Base-by-base conservation (phyloP, 1,139 yeast genomes). In the Yarrowia galli region DNA sequence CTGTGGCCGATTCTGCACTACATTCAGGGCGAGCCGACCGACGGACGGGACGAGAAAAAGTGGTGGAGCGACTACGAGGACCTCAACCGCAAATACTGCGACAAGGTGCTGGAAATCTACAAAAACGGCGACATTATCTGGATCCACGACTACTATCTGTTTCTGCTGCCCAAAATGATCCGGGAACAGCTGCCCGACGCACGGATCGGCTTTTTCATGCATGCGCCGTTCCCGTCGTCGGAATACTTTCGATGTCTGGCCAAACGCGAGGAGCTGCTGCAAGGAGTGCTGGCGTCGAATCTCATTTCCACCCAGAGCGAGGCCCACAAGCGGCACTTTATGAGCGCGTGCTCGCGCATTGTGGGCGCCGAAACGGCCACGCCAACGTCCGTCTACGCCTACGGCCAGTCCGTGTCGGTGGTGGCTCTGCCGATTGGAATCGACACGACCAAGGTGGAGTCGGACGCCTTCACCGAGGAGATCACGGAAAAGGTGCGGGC, bases 1-100 rank as follows among this genome's bases (percentile, higher is more conserved):
- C 81, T 96, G 58, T 96, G 99, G 98, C 97, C 98, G 1, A 89
- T 92, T 3, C 87, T 93, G 78, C 99, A 96, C 77, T 95, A 95
- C 79, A 91, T 93, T 76, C 90, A 91, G 78, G 89, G 88, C 67
- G 80, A 84, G 46, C 84, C 87, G 3, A 85, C 87, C 53, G 89
- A 89, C 75, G 95, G 95, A 1, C 82, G 82, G 68, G 86, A 85
- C 64, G 97, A 92, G 74, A 83, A 86, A 65, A 82, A 85, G 66
- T 91, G 95, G 86, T 95, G 98, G 98, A 85, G 88, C 75, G 97
- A 91, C 76, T 96, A 95, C 75, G 96, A 92, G 67, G 87, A 85
- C 75, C 89, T 92, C 79, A 95, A 96, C 77, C 97, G 92, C 77
- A 93, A 93, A 9, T 95, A 91, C 76, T 92, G 96, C 67, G 87